Base-by-base conservation (phyloP, 2,329 filamentous ascomycete genomes). In the Zopfia rhizophila region DNA sequence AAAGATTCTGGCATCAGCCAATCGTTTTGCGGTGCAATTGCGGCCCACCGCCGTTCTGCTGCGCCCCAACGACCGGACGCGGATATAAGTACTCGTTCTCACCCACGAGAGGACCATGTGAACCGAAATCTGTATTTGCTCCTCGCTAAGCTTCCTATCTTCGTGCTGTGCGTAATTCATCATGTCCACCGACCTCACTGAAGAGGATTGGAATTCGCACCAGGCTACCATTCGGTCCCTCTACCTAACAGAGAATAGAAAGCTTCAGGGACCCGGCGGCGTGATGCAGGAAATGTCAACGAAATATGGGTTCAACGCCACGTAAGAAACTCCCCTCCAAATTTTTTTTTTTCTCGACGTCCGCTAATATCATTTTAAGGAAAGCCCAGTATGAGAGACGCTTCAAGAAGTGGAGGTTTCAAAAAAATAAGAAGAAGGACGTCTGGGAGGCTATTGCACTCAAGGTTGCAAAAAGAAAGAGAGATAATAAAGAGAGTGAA, bases 371-470 rank as follows among this genome's bases (percentile, higher is more conserved):
- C 28, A 41, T 13, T 7, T 43, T 17, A 23, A 58, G 53, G 13
- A 53, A 49, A 45, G 41, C 36, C 11, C 56, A 58, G 32, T 63
- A 55, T 18, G 43, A 40, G 32, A 51, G 54, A 28, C 58, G 60
- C 44, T 56, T 65, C 46, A 52, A 55, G 35, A 50, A 47, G 29
- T 63, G 60, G 61, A 36, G 37, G 6, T 59, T 58, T 25, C 42
- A 51, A 29, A 65, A 65, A 29, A 61, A 62, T 27, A 32, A 45
- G 25, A 54, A 16, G 7, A 33, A 38, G 8, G 44, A 57, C n/a
- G 40, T 49, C 10, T 63, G 57, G 58, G 42, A 49, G 25, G 51
- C 42, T 38, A 38, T 57, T 27, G 32, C 48, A 19, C 39, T 38
- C 17, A 52, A 52, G 38, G 47, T 55, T 11, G 37, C 48, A 18